Percentiles rank a stretch among this genome's conserved stretches.
Evolutionary conservation across 352 stramenopile species (phyloP).

Genomic region (Hyaloperonospora brassicae): DNA sequence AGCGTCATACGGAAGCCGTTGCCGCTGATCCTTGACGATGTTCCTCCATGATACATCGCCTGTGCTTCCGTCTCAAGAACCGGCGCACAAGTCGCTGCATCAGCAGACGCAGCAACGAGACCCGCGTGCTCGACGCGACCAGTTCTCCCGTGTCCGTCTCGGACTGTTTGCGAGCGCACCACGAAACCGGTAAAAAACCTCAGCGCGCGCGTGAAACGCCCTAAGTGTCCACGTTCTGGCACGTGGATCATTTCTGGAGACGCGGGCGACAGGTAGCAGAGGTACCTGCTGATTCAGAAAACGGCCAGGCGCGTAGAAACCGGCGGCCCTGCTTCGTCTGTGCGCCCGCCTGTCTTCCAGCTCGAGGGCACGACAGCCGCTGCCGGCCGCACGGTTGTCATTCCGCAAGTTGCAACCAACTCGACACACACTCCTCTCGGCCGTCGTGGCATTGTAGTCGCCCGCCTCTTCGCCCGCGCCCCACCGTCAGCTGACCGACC

Average conservation of each 20-base stretch:
- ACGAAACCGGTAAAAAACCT: too few species aligned
- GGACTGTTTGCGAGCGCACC: too few species aligned
- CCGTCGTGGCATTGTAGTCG: conserved; percentile 27
- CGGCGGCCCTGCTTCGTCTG: conserved; percentile 15
- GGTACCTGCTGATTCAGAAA: conserved; percentile 21
- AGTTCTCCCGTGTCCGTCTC: too few species aligned
- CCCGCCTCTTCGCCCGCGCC: not conserved
- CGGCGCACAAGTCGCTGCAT: too few species aligned
- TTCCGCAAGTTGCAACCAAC: conserved; percentile 50
- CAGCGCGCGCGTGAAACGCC: too few species aligned
- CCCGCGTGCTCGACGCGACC: too few species aligned
- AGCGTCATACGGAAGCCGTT: too few species aligned
- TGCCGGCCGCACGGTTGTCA: conserved; percentile 31
- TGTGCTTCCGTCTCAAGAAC: too few species aligned
- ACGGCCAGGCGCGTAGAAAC: conserved; percentile 7
- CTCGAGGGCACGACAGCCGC: conserved; percentile 38
- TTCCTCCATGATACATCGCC: too few species aligned
- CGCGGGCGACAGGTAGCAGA: conserved; percentile 7
- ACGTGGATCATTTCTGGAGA: conserved; percentile 14
- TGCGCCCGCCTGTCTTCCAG: conserved; percentile 9
- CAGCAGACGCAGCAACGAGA: too few species aligned
- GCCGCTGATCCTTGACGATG: too few species aligned
- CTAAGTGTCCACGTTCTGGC: conserved; percentile 9
- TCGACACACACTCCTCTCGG: conserved; percentile 23
- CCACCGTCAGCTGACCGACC: conserved; percentile 3